Evolutionary conservation across 495 filamentous ascomycete species (phyloP).

Genomic region (Tuber melanosporum): DNA sequence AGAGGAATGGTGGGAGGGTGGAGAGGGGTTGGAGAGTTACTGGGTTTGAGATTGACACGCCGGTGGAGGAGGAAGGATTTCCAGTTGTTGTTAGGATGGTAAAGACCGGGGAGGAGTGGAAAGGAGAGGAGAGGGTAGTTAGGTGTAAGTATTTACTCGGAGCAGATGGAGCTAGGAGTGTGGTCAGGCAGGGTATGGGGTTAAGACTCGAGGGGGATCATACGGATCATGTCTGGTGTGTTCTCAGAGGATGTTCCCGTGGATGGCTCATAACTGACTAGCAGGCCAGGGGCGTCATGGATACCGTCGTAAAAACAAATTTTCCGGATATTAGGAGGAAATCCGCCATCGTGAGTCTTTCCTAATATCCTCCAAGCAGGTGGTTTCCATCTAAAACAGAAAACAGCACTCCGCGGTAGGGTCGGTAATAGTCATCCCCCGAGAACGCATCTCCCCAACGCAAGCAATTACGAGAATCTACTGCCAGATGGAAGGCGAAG

Average conservation of each 20-base stretch:
- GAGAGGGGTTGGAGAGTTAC: conserved; percentile 58
- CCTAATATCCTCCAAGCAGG: neutral
- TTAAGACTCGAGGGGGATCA: conserved; percentile 68
- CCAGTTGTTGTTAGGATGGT: conserved; percentile 27
- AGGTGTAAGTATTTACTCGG: conserved; percentile 45
- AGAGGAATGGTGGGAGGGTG: conserved; percentile 47
- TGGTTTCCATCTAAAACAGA: neutral
- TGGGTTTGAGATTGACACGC: conserved; percentile 53
- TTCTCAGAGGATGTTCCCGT: conserved; percentile 23
- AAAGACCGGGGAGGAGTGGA: neutral
- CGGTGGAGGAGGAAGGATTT: conserved; percentile 46
- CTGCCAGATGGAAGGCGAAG: conserved; percentile 47
- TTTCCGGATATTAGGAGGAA: conserved; percentile 70
- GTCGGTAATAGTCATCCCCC: conserved; percentile 57
- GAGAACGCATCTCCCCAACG: conserved; percentile 54
- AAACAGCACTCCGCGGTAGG: conserved; percentile 48
- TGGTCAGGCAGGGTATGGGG: conserved; percentile 60
- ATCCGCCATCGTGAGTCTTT: conserved; percentile 45
- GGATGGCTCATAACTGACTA: neutral
- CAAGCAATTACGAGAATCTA: conserved; percentile 54
- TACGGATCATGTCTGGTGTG: conserved; percentile 60
- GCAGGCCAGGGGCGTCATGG: conserved; percentile 62
- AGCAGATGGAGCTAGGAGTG: conserved; percentile 72
- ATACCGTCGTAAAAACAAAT: conserved; percentile 63
- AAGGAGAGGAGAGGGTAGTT: conserved; percentile 16